Evolutionary conservation across 140 eudicot species (phyloP).

Genomic region (Senecio squalidus): DNA sequence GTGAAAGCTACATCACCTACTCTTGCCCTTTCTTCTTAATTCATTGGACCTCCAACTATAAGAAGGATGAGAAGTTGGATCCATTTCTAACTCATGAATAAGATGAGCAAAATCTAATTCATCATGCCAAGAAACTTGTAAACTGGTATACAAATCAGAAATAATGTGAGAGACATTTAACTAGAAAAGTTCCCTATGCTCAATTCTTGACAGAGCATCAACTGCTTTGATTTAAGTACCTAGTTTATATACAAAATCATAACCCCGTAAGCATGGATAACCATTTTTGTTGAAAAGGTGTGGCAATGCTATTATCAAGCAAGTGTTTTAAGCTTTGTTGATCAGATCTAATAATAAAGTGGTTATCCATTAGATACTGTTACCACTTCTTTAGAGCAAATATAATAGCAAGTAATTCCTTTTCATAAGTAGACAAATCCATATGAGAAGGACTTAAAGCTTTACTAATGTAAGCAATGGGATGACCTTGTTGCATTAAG

Average conservation of each 20-base stretch:
- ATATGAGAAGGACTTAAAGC: background rate
- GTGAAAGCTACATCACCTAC: background rate
- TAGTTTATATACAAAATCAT: background rate
- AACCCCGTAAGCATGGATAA: background rate
- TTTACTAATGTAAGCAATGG: background rate
- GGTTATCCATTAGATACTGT: background rate
- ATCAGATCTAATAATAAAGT: background rate
- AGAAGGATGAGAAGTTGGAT: background rate
- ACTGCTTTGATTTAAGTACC: background rate
- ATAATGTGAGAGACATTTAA: no score
- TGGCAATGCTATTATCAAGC: background rate
- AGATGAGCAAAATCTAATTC: background rate
- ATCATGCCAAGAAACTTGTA: background rate
- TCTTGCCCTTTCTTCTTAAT: background rate
- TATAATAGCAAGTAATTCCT: background rate
- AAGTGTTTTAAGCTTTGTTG: background rate
- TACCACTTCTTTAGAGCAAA: background rate
- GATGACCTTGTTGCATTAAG: background rate
- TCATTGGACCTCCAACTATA: background rate
- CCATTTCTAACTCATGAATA: background rate
- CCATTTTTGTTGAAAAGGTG: background rate
- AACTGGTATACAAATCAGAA: background rate
- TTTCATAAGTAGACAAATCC: background rate
- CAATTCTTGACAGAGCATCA: background rate
- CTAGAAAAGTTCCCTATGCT: no score